These are phyloP conservation scores for Pleurotus sapidus DNA, from an alignment of 768 basidiomycete genomes.

Conservation along the genomic window DNA sequence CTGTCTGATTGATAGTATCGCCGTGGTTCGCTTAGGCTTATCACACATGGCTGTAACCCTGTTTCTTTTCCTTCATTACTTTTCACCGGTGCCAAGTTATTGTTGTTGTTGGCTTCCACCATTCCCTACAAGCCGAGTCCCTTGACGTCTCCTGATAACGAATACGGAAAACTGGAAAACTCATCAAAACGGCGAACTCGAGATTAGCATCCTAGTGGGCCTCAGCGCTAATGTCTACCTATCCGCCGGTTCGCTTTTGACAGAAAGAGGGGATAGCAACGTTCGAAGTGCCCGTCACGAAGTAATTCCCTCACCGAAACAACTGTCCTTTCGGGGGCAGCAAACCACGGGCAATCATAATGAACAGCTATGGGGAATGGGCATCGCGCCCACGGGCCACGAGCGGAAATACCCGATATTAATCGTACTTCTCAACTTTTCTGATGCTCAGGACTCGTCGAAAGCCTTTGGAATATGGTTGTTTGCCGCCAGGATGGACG, in stretches of 20 bases:
- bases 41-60: neutral
- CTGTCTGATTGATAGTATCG: neutral
- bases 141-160: conserved; percentile 3
- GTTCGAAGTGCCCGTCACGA: neutral
- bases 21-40: neutral
- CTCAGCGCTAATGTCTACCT: neutral
- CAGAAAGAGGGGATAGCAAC: neutral
- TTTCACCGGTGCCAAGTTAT: neutral
- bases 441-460: neutral
- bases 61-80: neutral
- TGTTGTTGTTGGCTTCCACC: neutral
- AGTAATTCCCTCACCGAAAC: neutral
- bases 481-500: neutral
- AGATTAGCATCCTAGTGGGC: no score
- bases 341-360: neutral
- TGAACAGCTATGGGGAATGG: neutral
- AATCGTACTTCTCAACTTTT: conserved; percentile 3
- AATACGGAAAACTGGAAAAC: neutral
- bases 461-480: neutral
- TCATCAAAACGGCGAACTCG: conserved; percentile 2
- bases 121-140: neutral
- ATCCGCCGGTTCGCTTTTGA: neutral
- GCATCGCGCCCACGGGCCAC: conserved; percentile 1
- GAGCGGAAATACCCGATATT: conserved; percentile 6
- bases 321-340: neutral